Conservation (phyloP, 345 rosid species). For the Abelmoschus esculentus region DNA sequence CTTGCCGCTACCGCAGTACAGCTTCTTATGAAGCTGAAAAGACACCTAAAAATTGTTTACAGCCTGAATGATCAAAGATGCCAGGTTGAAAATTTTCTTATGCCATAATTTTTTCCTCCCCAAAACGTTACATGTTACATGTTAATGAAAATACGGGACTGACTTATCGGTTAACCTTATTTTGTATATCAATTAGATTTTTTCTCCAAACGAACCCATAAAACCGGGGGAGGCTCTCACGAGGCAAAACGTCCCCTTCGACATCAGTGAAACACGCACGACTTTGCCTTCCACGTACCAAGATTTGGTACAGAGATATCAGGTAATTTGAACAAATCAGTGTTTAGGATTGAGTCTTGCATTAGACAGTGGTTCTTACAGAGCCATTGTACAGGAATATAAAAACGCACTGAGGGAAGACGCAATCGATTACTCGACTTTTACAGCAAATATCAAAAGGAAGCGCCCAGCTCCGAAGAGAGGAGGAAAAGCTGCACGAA, state of each 20-base stretch:
- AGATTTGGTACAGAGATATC: constrained; percentile 71
- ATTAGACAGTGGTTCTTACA: not conserved
- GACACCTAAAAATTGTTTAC: constrained; percentile 80
- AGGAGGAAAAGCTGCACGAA: constrained; percentile 27
- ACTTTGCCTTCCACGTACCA: constrained; percentile 52
- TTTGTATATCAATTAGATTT: constrained; percentile 44
- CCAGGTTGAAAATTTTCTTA: constrained; percentile 48
- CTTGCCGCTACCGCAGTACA: constrained; percentile 71
- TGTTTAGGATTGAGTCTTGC: not conserved
- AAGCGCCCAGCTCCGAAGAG: constrained; percentile 54
- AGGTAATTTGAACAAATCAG: constrained; percentile 34
- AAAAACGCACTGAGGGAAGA: constrained; percentile 86
- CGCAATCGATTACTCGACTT: constrained; percentile 63
- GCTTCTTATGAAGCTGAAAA: constrained; percentile 90
- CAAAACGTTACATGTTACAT: not conserved
- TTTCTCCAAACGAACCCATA: constrained; percentile 67
- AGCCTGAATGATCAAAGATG: constrained; percentile 86
- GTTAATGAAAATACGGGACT: not conserved
- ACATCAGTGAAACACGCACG: constrained; percentile 47
- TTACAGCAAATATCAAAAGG: constrained; percentile 76
- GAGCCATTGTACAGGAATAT: constrained; percentile 50
- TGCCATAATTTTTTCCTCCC: not conserved
- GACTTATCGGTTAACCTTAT: not conserved
- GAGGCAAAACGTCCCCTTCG: constrained; percentile 66
- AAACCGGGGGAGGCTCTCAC: constrained; percentile 71